phyloP scores from a whole-genome alignment of 179 eudicot genomes.

The Actinidia polygama region DNA sequence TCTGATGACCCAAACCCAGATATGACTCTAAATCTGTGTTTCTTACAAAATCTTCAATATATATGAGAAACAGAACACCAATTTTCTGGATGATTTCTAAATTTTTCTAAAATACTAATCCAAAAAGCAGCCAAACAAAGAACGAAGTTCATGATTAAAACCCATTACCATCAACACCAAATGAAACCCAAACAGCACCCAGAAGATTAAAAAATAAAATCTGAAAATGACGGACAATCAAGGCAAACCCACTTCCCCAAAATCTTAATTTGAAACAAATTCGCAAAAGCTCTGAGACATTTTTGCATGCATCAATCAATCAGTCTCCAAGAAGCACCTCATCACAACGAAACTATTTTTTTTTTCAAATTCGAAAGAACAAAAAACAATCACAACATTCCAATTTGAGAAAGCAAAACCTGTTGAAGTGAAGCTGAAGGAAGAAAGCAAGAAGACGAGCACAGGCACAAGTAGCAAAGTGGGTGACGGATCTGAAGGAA shows the following conservation, averaged over 20 bases:
- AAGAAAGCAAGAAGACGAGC: conserved; percentile 39
- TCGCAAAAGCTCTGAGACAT: background rate
- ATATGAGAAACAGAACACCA: background rate
- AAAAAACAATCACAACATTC: background rate
- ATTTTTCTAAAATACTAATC: background rate
- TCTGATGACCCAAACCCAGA: too few relatives aligned
- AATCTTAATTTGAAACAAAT: conserved; percentile 11
- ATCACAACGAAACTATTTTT: too few relatives aligned
- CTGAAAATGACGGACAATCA: background rate
- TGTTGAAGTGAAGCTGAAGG: conserved; percentile 43
- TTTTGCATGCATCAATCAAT: background rate
- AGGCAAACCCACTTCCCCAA: conserved; percentile 11
- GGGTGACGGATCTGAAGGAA: conserved; percentile 35
- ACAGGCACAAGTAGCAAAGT: conserved; percentile 26
- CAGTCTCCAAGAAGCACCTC: background rate
- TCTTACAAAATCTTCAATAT: background rate
- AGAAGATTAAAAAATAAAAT: background rate
- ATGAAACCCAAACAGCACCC: background rate
- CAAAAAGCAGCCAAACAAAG: conserved; percentile 2
- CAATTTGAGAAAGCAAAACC: conserved; percentile 25
- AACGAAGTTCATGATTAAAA: background rate
- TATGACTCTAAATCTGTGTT: background rate
- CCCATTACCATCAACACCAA: background rate
- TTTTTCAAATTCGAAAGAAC: background rate
- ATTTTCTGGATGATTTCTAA: background rate